Base-by-base conservation (phyloP, 768 basidiomycete species). In the Lactarius akahatsu region DNA sequence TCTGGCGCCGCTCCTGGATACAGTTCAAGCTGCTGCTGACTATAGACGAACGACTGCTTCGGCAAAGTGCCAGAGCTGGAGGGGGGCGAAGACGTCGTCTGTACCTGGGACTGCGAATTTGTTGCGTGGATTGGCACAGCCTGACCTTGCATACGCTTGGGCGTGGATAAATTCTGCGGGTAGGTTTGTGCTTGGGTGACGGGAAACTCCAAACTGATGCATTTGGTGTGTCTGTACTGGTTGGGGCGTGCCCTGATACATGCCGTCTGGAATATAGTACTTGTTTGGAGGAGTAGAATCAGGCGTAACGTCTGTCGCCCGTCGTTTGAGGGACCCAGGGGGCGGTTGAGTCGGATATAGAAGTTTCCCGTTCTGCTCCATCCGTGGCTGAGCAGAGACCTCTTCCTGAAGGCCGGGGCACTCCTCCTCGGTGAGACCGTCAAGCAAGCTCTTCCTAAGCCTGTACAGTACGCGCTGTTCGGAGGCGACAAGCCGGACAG, bases 391-490 rank as follows among this genome's bases (percentile, higher is more conserved):
- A 57, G 81, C 68, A 30, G 79, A 75, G 4, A 89, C 73, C 71
- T 90, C 88, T 18, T 86, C 83, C 0, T 76, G 75, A 23, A 90
- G 78, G 23, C 83, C 81, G 0, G 78, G 72, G 65, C 89, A 90
- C 55, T 89, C 84, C 2, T 79, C 79, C 64, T 89, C 87, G 26
- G 74, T 69, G 1, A 89, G 75, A 4, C 84, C 85, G 6, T 86
- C 81, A 0, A 89, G 76, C 6, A 90, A 79, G 68, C 81, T 83
- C 73, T 83, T 83, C 13, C 89, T 79, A 11, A 83, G 76, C 66
- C 85, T 82, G 75, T 88, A 90, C 9, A 90, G 74, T 38, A 90
- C 73, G 36, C 88, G 79, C 68, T 89, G 87, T 67, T 86, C 85
- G 1, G 78, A 80, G 56, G 81, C 80, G 50, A 90, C 84, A 43